Evolutionary conservation across 139 green algal species (phyloP).

Genomic region (Coelastrella sp.): DNA sequence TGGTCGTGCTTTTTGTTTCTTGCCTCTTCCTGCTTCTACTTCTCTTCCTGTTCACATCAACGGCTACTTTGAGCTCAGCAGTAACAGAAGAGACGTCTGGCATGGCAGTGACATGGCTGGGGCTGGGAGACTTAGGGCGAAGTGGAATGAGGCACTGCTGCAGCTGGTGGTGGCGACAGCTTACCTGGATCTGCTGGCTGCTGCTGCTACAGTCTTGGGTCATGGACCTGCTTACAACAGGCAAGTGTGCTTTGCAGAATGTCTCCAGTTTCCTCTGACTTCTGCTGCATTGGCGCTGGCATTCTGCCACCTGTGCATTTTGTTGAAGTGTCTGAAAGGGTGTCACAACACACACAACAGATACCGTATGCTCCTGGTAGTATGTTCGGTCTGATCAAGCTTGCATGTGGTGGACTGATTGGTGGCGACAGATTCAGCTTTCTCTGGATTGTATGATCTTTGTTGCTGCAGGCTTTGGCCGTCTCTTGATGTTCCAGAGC

Average conservation of each 20-base stretch:
- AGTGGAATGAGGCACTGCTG: constrained; percentile 81
- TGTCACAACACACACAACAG: too few relatives aligned
- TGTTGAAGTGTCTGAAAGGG: too few relatives aligned
- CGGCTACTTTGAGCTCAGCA: constrained; percentile 80
- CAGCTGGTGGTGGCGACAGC: constrained; percentile 61
- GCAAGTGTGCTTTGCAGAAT: not conserved
- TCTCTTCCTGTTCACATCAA: constrained; percentile 82
- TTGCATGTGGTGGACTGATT: too few relatives aligned
- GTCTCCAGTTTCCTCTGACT: too few relatives aligned
- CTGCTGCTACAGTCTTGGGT: constrained; percentile 64
- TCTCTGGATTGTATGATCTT: not conserved
- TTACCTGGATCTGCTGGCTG: constrained; percentile 66
- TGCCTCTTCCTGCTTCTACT: constrained; percentile 73
- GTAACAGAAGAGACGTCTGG: constrained; percentile 76
- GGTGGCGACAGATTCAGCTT: too few relatives aligned
- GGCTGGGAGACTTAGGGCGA: constrained; percentile 63
- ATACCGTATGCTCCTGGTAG: too few relatives aligned
- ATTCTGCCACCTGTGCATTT: too few relatives aligned
- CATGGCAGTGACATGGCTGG: constrained; percentile 78
- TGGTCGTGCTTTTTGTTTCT: constrained; percentile 77
- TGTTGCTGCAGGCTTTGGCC: constrained; percentile 70
- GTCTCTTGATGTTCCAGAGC: constrained; percentile 31
- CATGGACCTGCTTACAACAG: constrained; percentile 27
- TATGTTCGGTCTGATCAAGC: too few relatives aligned
- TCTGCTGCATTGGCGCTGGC: too few relatives aligned